Evolutionary conservation across 257 asterid species (phyloP), one percentile per base, ranked within the genome.

Genomic region (Petrea volubilis): DNA sequence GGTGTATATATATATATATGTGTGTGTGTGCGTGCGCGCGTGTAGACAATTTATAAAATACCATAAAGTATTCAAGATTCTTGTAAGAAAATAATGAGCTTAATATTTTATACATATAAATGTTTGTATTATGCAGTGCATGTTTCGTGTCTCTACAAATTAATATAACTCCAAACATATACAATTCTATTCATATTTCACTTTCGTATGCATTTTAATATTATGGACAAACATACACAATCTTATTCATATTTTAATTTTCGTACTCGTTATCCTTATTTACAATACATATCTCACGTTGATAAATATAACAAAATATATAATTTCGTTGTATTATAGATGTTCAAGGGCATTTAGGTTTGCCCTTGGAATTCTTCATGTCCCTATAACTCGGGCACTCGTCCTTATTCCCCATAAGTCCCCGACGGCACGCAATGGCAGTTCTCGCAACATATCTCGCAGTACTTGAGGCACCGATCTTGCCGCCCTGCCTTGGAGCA

Each of bases 381-480:
- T 85, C 90, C 67, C 88, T 76, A 15, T 82, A 80, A 53, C 91
- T 83, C 33, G 85, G 84, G 21, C 87, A 83, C 63, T 86, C 86
- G 3, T 76, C 83, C 57, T 83, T 83, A 29, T 86, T 73, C 3
- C n/a, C 92, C 86, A 4, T 49, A 77, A 18, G 91, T 85, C 8
- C 86, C 87, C 0, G 87, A 82, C 0, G 87, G 85, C 2, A 85
- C 85, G 7, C 90, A 84, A 5, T 65, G 33, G 36, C 90, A 83
- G 8, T 71, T 68, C 7, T 36, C 69, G 33, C 86, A 85, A 8
- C 90, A 85, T 47, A 85, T 80, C 10, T 82, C 86, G 7, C 86
- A 85, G 10, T 80, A 85, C 66, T 80, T 72, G 29, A 85, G 61
- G 68, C 88, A 83, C 21, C 84, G 82, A 43, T 82, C 83, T 7